Evolutionary conservation across 2,329 filamentous ascomycete species (phyloP).

Genomic region (Verticillium tricorpus): DNA sequence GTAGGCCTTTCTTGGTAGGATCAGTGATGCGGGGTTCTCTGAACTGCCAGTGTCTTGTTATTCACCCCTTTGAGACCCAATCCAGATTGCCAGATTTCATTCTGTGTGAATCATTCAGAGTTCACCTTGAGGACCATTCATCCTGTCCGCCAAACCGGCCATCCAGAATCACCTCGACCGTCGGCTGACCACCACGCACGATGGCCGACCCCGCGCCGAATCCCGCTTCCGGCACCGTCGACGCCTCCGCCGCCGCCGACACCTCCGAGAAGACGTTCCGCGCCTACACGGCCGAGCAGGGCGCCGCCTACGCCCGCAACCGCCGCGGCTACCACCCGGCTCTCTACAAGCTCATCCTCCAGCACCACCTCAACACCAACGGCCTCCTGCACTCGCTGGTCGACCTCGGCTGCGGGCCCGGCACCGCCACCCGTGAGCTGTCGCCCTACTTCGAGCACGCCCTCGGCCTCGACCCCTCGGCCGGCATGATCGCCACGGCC

Average conservation of each 20-base stretch:
- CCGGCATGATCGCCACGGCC: slow-evolving; percentile 49
- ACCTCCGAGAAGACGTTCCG: slow-evolving; percentile 34
- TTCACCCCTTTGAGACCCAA: too few relatives aligned
- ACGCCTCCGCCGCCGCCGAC: not conserved
- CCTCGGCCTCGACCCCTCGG: slow-evolving; percentile 46
- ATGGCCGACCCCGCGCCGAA: not conserved
- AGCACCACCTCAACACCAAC: slow-evolving; percentile 40
- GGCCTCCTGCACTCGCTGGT: slow-evolving; percentile 37
- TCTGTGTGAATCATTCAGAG: not conserved
- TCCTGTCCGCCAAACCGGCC: not conserved
- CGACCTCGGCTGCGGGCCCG: slow-evolving; percentile 56
- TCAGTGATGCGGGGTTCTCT: not conserved
- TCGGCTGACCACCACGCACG: not conserved
- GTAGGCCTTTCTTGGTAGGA: not conserved
- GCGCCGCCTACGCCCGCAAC: slow-evolving; percentile 34
- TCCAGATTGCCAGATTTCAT: too few relatives aligned
- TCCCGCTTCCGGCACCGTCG: not conserved
- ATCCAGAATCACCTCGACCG: not conserved
- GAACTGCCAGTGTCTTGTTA: too few relatives aligned
- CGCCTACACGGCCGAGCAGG: slow-evolving; percentile 37
- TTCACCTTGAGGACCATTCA: not conserved
- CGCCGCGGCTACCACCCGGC: slow-evolving; percentile 37
- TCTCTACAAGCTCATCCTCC: slow-evolving; percentile 42
- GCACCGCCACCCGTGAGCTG: slow-evolving; percentile 40
- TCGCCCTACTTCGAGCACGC: slow-evolving; percentile 39